Base-by-base conservation (phyloP, 805 yeast genomes). In the Yarrowia keelungensis region DNA sequence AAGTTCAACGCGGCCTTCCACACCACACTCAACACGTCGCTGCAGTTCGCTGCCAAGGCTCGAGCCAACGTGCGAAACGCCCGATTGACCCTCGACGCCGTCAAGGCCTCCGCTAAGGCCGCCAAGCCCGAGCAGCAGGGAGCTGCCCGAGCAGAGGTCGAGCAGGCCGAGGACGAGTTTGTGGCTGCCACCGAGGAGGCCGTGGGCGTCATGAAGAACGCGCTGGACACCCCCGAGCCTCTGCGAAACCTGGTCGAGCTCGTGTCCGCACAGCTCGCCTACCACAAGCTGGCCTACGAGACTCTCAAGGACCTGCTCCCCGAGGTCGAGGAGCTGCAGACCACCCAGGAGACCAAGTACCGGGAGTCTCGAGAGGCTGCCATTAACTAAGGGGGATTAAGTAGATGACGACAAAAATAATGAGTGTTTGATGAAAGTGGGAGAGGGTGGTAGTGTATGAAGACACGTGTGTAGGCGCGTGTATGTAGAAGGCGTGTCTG, bases 121-220 rank as follows among this genome's bases (percentile, higher is more conserved):
- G 87, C 87, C 42, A 78, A 76, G 72, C 89, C 89, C 26, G 88
- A 85, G 73, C 87, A 87, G 78, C 89, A 89, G 75, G 91, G 93
- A 16, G 87, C 87, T 62, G 84, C 89, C 70, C 83, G 93, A 74
- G 89, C 88, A 62, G 85, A 87, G 71, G 88, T 91, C 84, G 97
- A 91, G 79, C 85, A 88, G 71, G 87, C 91, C 65, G 97, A 91
- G 80, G 97, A 91, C 75, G 93, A 89, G 75, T 91, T 91, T 77
- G 97, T 95, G 58, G 91, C 90, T 73, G 89, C 93, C 32, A 92
- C 92, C 43, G 97, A 91, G 80, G 95, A 89, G 75, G 95, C 97
- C 47, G 91, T 91, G 68, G 81, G 87, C 47, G 86, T 89, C 70
- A 89, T 91, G 93, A 91, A 88, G 80, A 87, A 88, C 76, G 93